Base-by-base conservation (phyloP, 371 early-diverging fungal species). In the Rhizopus sp. region DNA sequence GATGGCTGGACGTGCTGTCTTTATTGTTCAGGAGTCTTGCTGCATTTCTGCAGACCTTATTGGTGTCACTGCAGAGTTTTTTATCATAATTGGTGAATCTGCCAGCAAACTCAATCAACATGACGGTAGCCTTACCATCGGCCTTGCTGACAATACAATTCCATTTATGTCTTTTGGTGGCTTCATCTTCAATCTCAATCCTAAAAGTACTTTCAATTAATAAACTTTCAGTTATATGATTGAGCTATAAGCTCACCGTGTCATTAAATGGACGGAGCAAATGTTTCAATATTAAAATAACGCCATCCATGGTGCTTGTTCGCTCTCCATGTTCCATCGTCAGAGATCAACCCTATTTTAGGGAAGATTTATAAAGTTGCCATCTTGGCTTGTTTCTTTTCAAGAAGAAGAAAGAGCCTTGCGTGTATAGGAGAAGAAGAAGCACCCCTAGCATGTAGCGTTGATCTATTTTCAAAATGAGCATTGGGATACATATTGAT, bases 321-420 rank as follows among this genome's bases (percentile, higher is more conserved):
- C 51, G 29, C 29, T 51, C 51, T 23, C 29, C 13, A 39, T 29
- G 51, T 39, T 51, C 51, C 10, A 4, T 51, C 13, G 23, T 29
- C 35, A 51, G 10, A 51, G 29, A 39, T 51, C 51, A 51, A 51
- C 37, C 51, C 51, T 51, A 51, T 17, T 51, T 51, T 51, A 39
- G 23, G 23, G 23, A 23, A 23, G 23, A 23, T 23, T 23, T 23
- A 23, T 23, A 23, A 23, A 23, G 23, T 23, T 23, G 23, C 23
- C 23, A 23, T 2, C 23, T 23, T 23, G 23, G 23, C 2, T 23
- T 23, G 23, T 23, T 23, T 23, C 23, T 23, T 23, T 23, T 23
- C 23, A 23, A 23, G 23, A 23, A 23, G 23, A 23, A 1, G 23
- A 23, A 23, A 23, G 1, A 23, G 23, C 23, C 23, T 23, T 23